A percentile compares a stretch with the other conserved stretches of the same genome.
These are phyloP conservation scores for Taiozyma sp. DNA, from an alignment of 1,139 yeast species.

Conservation along the genomic window DNA sequence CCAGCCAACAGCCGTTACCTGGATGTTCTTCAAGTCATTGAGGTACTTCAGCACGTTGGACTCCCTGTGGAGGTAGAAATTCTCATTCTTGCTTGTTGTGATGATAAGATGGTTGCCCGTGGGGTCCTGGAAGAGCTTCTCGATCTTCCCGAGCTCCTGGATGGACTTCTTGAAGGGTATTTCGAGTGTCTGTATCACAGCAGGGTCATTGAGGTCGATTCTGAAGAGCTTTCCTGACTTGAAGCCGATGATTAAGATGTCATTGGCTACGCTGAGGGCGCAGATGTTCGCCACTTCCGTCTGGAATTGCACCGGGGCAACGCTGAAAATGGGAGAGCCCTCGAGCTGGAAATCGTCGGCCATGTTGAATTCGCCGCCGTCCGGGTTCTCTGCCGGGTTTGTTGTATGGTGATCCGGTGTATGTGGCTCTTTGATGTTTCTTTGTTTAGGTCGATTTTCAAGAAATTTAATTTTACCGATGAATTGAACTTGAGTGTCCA, in stretches of 20 bases:
- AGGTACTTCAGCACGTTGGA: conserved; percentile 33
- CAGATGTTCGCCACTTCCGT: conserved; percentile 40
- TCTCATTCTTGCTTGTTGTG: conserved; percentile 39
- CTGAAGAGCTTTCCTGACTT: conserved; percentile 40
- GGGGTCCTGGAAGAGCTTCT: conserved; percentile 39
- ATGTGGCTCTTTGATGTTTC: too few species aligned
- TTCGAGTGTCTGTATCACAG: conserved; percentile 36
- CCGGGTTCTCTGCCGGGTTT: neutral
- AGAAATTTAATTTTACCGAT: too few species aligned
- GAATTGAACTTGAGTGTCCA: too few species aligned
- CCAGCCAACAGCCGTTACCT: conserved; percentile 40
- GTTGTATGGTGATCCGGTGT: too few species aligned
- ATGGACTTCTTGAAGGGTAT: conserved; percentile 22
- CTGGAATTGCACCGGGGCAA: conserved; percentile 53
- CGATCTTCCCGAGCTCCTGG: conserved; percentile 27
- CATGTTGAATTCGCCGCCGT: neutral
- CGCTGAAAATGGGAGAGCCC: conserved; percentile 17
- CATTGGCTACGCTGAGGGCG: conserved; percentile 40
- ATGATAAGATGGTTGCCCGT: conserved; percentile 45
- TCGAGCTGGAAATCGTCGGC: neutral
- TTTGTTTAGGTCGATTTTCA: too few species aligned
- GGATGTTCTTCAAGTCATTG: conserved; percentile 36
- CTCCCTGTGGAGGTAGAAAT: conserved; percentile 36
- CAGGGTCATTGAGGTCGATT: conserved; percentile 50
- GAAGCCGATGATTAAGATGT: conserved; percentile 42